Conservation (phyloP, 192 early-diverging fungal species). For the Radiomyces spectabilis region DNA sequence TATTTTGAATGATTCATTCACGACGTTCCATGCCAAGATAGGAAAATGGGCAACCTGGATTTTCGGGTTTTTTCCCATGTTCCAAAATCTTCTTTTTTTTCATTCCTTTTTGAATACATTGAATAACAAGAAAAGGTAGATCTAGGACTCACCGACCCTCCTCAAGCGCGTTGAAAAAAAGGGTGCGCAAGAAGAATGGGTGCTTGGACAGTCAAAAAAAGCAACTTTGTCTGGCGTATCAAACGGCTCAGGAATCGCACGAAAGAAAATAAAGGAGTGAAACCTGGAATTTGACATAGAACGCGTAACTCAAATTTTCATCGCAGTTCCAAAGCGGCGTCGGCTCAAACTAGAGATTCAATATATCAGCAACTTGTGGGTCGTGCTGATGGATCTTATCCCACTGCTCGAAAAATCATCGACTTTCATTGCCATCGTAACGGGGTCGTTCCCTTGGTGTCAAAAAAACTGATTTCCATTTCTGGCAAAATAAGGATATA, state of each 20-base stretch:
- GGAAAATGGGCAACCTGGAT: no score
- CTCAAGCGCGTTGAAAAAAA: neutral
- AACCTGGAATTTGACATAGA: conserved; percentile 15
- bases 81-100: no score
- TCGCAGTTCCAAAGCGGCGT: neutral
- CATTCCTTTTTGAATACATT: no score
- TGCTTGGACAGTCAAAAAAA: conserved; percentile 1
- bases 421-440: no score
- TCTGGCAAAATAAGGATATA: no score
- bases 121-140: neutral
- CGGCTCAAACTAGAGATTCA: neutral
- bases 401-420: no score
- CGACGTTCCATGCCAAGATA: no score
- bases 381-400: no score
- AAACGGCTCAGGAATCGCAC: conserved; percentile 6
- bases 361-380: conserved; percentile 1
- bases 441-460: no score
- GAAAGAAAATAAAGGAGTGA: neutral
- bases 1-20: no score
- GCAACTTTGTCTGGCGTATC: conserved; percentile 3
- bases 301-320: conserved; percentile 1
- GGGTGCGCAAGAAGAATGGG: neutral
- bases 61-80: no score
- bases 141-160: conserved; percentile 10
- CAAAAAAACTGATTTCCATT: no score